Evolutionary conservation across 2,329 filamentous ascomycete species (phyloP), one percentile per base, ranked within the genome.

Genomic region (Cladosporium halotolerans): DNA sequence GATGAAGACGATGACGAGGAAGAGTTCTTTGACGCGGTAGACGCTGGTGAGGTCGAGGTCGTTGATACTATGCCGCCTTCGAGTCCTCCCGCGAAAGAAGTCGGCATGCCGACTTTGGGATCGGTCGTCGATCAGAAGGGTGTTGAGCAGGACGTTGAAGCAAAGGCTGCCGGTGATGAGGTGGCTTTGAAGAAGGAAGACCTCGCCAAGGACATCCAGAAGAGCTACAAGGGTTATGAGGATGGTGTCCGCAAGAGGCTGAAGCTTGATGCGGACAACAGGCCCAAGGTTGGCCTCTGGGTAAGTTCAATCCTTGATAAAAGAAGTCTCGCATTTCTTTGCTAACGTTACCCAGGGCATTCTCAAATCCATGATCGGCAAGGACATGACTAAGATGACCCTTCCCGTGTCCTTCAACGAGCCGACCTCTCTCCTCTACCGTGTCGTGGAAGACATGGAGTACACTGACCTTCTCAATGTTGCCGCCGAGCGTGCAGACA

Each of bases 341-440:
- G 51, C 38, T 72, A 56, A 72, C 59, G 9, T 34, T 3, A 31
- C 19, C 1, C 59, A 96, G 91, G 86, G 87, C 60, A 96, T 99
- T 62, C 76, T 99, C 58, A 99, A 97, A 75, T 97, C 92, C 18
- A 97, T 99, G 93, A 96, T 99, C 71, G 93, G 93, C 58, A 97
- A 99, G 70, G 93, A 99, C 67, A 97, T 99, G 93, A 97, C 93
- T 36, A 97, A 95, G 76, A 99, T 99, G 92, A 97, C 93, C 0
- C 76, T 99, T 16, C 93, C 93, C 0, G 93, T 99, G 2, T 96
- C 93, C 0, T 97, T 99, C 76, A 99, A 99, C 72, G 93, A 99
- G 71, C 93, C 93, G 0, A 99, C 93, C 0, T 97, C 93, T 5
- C 76, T 99, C 10, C 79, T 99, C 8, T 93, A 97, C 70, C 88